Evolutionary conservation across 345 rosid genomes (phyloP).

Genomic region (Mercurialis annua): DNA sequence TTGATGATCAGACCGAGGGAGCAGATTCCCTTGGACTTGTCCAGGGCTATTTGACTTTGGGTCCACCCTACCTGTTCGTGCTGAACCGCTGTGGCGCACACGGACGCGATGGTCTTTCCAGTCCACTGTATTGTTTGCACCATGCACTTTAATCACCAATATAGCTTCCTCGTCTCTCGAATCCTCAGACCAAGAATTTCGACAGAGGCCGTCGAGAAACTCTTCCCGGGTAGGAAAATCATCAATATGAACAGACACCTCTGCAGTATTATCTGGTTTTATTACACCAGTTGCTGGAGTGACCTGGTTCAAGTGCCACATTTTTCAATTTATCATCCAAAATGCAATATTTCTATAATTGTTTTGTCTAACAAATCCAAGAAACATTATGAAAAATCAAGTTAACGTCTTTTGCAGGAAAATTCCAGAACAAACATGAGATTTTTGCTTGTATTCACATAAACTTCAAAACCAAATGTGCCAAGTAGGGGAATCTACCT

Average conservation of each 20-base stretch:
- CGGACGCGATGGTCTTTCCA: conserved; percentile 48
- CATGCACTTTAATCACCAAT: conserved; percentile 53
- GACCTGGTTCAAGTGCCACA: conserved; percentile 42
- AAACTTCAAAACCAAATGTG: neutral
- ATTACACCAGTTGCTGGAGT: conserved; percentile 79
- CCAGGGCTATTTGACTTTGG: conserved; percentile 23
- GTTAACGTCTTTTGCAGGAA: neutral
- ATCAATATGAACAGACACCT: conserved; percentile 75
- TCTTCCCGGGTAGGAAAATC: conserved; percentile 80
- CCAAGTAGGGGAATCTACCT: conserved; percentile 43
- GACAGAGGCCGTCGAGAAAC: conserved; percentile 70
- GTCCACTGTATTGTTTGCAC: conserved; percentile 37
- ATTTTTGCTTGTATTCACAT: neutral
- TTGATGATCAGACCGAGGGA: conserved; percentile 71
- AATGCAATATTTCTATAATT: neutral
- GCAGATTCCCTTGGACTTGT: conserved; percentile 44
- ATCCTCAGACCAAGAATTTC: conserved; percentile 89
- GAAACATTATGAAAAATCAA: neutral
- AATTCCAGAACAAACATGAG: too few relatives aligned
- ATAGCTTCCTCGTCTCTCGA: conserved; percentile 74
- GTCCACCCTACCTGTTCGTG: conserved; percentile 34
- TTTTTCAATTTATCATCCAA: conserved; percentile 3
- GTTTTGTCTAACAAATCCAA: neutral
- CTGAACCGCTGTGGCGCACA: conserved; percentile 68
- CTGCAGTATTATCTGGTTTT: conserved; percentile 56